phyloP scores from a whole-genome alignment of 148 eudicot genomes.

The Linanthus parryae region DNA sequence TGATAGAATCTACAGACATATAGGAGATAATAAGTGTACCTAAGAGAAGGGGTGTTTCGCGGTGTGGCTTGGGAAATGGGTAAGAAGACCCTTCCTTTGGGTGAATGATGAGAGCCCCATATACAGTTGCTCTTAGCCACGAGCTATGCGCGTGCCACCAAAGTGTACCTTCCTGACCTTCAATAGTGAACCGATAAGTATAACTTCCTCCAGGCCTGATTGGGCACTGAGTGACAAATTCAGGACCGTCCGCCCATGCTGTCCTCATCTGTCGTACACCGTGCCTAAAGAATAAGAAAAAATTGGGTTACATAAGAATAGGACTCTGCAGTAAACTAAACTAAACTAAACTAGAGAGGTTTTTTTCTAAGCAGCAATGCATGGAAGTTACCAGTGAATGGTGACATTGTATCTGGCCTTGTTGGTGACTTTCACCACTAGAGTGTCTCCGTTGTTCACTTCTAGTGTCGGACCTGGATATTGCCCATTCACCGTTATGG shows the following conservation, averaged over 20 bases:
- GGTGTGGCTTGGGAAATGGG: conserved; percentile 34
- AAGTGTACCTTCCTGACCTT: conserved; percentile 43
- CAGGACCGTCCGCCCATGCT: conserved; percentile 52
- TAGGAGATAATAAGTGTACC: conserved; percentile 17
- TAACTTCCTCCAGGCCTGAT: conserved; percentile 43
- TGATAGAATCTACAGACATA: not conserved
- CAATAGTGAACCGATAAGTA: conserved; percentile 33
- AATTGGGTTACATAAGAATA: not conserved
- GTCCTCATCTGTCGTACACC: conserved; percentile 38
- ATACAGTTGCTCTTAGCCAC: conserved; percentile 54
- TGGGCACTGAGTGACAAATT: conserved; percentile 43
- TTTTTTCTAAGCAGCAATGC: too few species aligned
- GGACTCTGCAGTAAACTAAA: not conserved
- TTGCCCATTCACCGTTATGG: conserved; percentile 75
- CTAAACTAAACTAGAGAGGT: conserved; percentile 65
- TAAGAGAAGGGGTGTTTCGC: conserved; percentile 29
- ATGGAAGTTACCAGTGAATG: conserved; percentile 61
- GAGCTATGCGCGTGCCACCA: conserved; percentile 68
- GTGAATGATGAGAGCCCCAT: conserved; percentile 38
- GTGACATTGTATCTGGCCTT: conserved; percentile 59
- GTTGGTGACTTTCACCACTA: conserved; percentile 55
- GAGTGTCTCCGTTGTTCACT: conserved; percentile 53
- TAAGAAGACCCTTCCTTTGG: conserved; percentile 35
- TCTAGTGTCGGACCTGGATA: conserved; percentile 68
- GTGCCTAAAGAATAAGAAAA: conserved; percentile 22